Conservation (phyloP, 1,139 yeast species). For the Hanseniaspora sp. region DNA sequence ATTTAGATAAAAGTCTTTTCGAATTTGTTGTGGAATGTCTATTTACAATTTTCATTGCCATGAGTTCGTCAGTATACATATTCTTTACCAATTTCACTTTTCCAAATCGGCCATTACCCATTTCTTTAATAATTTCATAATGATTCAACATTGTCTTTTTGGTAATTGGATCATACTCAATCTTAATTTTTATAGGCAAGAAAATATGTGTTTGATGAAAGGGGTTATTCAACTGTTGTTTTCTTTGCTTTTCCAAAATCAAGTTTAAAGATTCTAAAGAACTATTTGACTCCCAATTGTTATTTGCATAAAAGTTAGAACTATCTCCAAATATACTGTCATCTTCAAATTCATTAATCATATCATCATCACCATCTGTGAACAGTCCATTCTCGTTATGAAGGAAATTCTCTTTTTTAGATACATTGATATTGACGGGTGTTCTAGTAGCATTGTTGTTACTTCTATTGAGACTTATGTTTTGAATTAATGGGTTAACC, state of each 20-base stretch:
- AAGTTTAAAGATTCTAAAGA: constrained; percentile 34
- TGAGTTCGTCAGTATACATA: constrained; percentile 54
- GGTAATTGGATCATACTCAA: constrained; percentile 82
- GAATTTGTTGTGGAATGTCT: constrained; percentile 29
- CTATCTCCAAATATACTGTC: background rate
- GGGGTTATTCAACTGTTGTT: constrained; percentile 34
- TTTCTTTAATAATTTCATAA: constrained; percentile 75
- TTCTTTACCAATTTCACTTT: constrained; percentile 87
- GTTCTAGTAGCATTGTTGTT: background rate
- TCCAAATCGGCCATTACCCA: constrained; percentile 96
- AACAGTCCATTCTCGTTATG: background rate
- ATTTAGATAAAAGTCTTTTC: background rate
- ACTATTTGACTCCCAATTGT: constrained; percentile 25
- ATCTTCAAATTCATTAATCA: background rate
- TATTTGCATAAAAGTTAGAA: constrained; percentile 4
- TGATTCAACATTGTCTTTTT: constrained; percentile 78
- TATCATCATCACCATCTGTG: background rate
- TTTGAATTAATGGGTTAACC: constrained; percentile 12
- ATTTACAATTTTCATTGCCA: constrained; percentile 88
- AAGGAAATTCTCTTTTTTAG: background rate
- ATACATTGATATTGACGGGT: background rate
- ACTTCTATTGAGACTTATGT: background rate
- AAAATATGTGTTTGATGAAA: constrained; percentile 30
- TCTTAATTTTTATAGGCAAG: constrained; percentile 54
- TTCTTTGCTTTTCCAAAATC: constrained; percentile 32